Percentiles rank a stretch among this genome's conserved stretches.
Evolutionary conservation across 768 basidiomycete genomes (phyloP).

Genomic region (Bullera alba): DNA sequence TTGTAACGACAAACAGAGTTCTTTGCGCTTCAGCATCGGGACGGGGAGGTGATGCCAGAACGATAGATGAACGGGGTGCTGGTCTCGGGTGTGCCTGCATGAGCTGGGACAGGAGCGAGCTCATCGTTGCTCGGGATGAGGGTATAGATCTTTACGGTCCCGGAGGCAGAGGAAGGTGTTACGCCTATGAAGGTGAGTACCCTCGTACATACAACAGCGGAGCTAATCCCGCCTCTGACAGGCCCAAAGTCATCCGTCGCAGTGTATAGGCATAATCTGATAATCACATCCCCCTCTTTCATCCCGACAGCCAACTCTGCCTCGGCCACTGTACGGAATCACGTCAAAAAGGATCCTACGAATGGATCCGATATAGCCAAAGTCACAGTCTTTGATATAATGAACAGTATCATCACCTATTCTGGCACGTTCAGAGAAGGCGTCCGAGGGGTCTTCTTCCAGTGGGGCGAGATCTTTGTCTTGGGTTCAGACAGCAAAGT

Average conservation of each 20-base stretch:
- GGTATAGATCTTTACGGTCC: slow-evolving; percentile 79
- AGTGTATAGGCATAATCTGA: slow-evolving; percentile 71
- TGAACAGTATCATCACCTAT: slow-evolving; percentile 84
- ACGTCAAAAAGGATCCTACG: slow-evolving; percentile 57
- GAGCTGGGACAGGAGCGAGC: slow-evolving; percentile 59
- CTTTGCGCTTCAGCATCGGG: slow-evolving; percentile 65
- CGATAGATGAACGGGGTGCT: slow-evolving; percentile 79
- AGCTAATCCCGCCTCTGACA: not conserved
- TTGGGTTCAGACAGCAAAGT: slow-evolving; percentile 73
- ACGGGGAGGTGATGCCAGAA: slow-evolving; percentile 57
- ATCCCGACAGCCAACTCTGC: slow-evolving; percentile 59
- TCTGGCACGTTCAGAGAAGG: slow-evolving; percentile 73
- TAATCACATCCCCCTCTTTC: slow-evolving; percentile 83
- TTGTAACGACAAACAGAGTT: slow-evolving; percentile 80
- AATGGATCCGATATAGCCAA: slow-evolving; percentile 30
- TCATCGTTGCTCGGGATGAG: slow-evolving; percentile 83
- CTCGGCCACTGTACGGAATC: slow-evolving; percentile 69
- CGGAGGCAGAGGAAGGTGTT: slow-evolving; percentile 75
- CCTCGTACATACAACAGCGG: not conserved
- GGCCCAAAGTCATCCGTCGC: slow-evolving; percentile 47
- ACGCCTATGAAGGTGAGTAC: slow-evolving; percentile 77
- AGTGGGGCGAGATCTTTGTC: slow-evolving; percentile 74
- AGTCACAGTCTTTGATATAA: slow-evolving; percentile 78
- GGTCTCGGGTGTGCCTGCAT: slow-evolving; percentile 76
- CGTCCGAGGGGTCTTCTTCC: slow-evolving; percentile 71